These are phyloP conservation scores for Suhomyces guaymorum DNA, from an alignment of 1,139 yeast genomes.

Conservation along the genomic window DNA sequence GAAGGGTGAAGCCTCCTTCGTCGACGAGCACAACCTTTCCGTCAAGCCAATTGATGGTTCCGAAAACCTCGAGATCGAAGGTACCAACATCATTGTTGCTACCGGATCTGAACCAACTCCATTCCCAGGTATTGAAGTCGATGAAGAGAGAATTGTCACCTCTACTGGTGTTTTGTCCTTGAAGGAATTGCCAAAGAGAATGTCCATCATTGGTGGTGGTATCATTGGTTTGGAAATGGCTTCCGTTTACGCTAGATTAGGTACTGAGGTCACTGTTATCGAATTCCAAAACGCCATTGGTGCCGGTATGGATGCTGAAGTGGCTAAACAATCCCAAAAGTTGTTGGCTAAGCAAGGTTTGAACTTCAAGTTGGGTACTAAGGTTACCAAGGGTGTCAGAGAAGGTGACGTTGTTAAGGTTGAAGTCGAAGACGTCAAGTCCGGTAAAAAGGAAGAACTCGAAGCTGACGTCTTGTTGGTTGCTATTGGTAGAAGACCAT, in stretches of 20 bases:
- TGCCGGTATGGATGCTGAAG: constrained; percentile 95
- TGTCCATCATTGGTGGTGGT: constrained; percentile 98
- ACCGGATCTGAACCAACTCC: constrained; percentile 99
- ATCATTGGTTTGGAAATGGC: constrained; percentile 99
- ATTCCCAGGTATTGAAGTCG: constrained; percentile 96
- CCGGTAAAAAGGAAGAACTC: constrained; percentile 74
- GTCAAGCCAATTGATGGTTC: constrained; percentile 89
- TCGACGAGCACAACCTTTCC: constrained; percentile 73
- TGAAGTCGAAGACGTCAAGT: constrained; percentile 86
- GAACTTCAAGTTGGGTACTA: constrained; percentile 88
- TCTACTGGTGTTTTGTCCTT: constrained; percentile 90
- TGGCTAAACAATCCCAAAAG: constrained; percentile 86
- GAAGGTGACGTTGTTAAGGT: constrained; percentile 86
- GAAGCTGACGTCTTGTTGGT: constrained; percentile 94
- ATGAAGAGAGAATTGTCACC: constrained; percentile 95
- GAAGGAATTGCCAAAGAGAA: constrained; percentile 85
- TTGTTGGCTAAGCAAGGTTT: constrained; percentile 92
- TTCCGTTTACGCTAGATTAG: constrained; percentile 94
- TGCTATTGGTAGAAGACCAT: constrained; percentile 99
- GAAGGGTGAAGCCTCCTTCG: constrained; percentile 90
- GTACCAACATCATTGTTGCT: constrained; percentile 90
- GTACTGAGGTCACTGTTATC: constrained; percentile 90
- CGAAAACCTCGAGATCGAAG: constrained; percentile 61
- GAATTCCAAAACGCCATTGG: constrained; percentile 92
- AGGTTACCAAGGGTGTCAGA: constrained; percentile 83